These are phyloP conservation scores for Rhodotorula babjevae DNA, from an alignment of 768 basidiomycete genomes.

Conservation along the genomic window DNA sequence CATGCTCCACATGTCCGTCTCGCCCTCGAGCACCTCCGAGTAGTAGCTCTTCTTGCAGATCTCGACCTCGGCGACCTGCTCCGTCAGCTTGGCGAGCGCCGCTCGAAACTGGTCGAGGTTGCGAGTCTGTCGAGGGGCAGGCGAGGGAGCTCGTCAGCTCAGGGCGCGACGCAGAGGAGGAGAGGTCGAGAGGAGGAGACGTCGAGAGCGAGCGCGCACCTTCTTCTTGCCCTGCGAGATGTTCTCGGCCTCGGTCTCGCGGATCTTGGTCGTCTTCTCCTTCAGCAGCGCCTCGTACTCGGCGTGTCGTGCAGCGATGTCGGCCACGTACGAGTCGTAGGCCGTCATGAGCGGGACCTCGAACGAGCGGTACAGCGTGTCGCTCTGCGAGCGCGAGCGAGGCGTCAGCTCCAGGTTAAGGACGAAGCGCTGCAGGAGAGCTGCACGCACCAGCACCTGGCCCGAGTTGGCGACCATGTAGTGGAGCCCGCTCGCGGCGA, in stretches of 20 bases:
- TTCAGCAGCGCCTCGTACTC: slow-evolving; percentile 36
- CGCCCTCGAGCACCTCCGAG: slow-evolving; percentile 26
- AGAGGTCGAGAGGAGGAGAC: no score
- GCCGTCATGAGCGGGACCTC: slow-evolving; percentile 38
- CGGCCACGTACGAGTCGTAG: slow-evolving; percentile 34
- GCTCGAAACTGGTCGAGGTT: slow-evolving; percentile 36
- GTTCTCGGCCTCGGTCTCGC: slow-evolving; percentile 40
- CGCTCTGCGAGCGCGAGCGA: slow-evolving; percentile 11
- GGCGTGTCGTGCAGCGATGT: slow-evolving; percentile 32
- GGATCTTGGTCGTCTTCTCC: slow-evolving; percentile 31
- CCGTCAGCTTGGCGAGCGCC: slow-evolving; percentile 35
- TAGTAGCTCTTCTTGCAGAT: slow-evolving; percentile 38
- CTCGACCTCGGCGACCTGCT: slow-evolving; percentile 39
- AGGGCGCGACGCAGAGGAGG: background rate
- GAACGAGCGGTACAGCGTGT: slow-evolving; percentile 36
- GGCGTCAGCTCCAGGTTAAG: background rate
- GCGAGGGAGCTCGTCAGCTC: background rate
- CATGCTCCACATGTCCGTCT: slow-evolving; percentile 34
- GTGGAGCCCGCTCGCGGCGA: slow-evolving; percentile 36
- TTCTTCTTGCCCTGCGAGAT: slow-evolving; percentile 34
- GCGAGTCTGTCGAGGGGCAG: slow-evolving; percentile 8
- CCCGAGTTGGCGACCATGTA: slow-evolving; percentile 37
- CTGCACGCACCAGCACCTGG: slow-evolving; percentile 22
- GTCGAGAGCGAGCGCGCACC: background rate
- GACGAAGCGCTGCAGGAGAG: no score